Evolutionary conservation across 2,329 filamentous ascomycete species (phyloP).

Genomic region (Monosporascus sp.): DNA sequence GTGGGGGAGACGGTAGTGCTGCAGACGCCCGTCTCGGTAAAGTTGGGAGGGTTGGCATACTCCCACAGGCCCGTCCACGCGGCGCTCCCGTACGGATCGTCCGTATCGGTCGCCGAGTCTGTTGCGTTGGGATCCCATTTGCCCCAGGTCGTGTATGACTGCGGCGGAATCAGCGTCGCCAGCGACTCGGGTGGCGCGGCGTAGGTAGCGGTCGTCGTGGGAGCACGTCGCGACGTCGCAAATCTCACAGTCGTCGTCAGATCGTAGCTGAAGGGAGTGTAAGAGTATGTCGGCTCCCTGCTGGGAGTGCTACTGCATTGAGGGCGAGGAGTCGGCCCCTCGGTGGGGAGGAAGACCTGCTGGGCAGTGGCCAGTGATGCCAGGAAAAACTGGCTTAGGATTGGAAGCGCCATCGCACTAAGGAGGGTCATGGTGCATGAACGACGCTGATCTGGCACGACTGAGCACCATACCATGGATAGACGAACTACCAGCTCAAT

Average conservation of each 20-base stretch:
- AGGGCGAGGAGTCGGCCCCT: conserved; percentile 21
- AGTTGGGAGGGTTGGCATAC: conserved; percentile 26
- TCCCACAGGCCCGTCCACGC: conserved; percentile 33
- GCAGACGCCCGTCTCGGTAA: conserved; percentile 19
- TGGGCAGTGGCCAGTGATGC: conserved; percentile 11
- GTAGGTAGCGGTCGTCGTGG: conserved; percentile 24
- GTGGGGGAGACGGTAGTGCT: conserved; percentile 50
- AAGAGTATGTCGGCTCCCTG: conserved; percentile 19
- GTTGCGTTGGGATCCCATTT: conserved; percentile 33
- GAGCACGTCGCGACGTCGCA: conserved; percentile 26
- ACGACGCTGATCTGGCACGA: too few relatives aligned
- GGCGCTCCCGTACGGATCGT: conserved; percentile 30
- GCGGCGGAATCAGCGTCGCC: conserved; percentile 26
- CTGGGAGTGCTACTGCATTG: conserved; percentile 25
- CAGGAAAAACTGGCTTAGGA: too few relatives aligned
- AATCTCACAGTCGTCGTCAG: conserved; percentile 33
- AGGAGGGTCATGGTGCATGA: too few relatives aligned
- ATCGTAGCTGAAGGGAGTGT: conserved; percentile 26
- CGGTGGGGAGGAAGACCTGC: conserved; percentile 27
- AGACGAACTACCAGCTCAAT: too few relatives aligned
- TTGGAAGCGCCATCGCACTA: too few relatives aligned
- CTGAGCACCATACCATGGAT: too few relatives aligned
- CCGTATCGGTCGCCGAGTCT: conserved; percentile 25
- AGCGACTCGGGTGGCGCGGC: conserved; percentile 29
- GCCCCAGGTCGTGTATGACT: conserved; percentile 34